phyloP scores from a whole-genome alignment of 306 rosid species.

The Dalbergia cochinchinensis region DNA sequence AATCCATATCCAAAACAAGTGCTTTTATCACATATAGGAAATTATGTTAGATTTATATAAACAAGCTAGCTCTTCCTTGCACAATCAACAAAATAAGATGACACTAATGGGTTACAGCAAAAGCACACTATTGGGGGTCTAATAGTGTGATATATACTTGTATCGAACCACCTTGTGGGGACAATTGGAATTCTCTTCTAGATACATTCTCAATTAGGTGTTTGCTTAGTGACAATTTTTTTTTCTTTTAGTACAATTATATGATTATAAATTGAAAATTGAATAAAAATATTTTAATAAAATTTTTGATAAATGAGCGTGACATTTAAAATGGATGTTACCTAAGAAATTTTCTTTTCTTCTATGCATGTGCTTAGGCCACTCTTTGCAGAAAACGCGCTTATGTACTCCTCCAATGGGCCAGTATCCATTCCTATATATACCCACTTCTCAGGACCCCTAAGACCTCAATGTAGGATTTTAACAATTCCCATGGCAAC shows the following conservation, averaged over 20 bases:
- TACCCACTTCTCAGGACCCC: conserved; percentile 37
- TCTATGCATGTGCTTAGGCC: neutral
- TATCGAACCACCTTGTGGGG: conserved; percentile 33
- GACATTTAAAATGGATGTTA: no score
- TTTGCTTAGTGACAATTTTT: no score
- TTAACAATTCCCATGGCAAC: conserved; percentile 50
- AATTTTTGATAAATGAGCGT: no score
- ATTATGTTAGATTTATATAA: neutral
- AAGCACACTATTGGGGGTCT: conserved; percentile 49
- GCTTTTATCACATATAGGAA: neutral
- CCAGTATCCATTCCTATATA: conserved; percentile 44
- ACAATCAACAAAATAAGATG: conserved; percentile 12
- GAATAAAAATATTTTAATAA: no score
- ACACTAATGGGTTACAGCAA: conserved; percentile 59
- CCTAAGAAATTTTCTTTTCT: neutral
- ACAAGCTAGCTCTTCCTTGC: neutral
- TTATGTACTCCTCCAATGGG: conserved; percentile 29
- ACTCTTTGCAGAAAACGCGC: conserved; percentile 39
- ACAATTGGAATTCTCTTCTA: neutral
- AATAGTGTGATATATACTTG: conserved; percentile 16
- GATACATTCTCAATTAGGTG: neutral
- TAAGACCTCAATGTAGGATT: conserved; percentile 26
- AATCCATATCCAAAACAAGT: conserved; percentile 7
- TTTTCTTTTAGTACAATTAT: no score
- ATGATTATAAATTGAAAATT: no score